Evolutionary conservation across 257 asterid species (phyloP), one percentile per base, ranked within the genome.

Genomic region (Gentiana macrophylla): DNA sequence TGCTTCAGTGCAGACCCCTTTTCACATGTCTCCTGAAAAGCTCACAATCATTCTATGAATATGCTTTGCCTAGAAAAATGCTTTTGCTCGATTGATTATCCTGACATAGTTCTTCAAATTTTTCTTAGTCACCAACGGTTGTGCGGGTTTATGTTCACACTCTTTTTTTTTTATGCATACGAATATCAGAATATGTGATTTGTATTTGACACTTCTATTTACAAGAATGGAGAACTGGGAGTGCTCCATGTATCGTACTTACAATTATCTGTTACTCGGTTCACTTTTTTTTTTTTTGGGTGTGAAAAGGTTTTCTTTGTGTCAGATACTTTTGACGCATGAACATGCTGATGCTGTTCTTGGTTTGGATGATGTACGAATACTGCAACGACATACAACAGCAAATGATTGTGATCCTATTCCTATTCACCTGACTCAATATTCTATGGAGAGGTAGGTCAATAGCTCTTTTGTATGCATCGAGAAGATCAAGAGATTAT

Each of bases 291-390:
- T 37, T 11, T 8, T 51, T 45, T 46, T 52, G 56, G 48, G 45
- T 35, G 37, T 32, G 15, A 37, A 49, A 33, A 24, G 64, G 53
- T 50, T 71, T 65, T 32, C 65, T 55, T 56, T 55, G 57, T 70
- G 37, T 63, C 92, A 88, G 98, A 80, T 92, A 64, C 70, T 92
- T 74, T 77, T 92, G 75, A 84, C 98, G 63, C 98, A 92, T 73
- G 97, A 88, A 73, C 98, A 92, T 74, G 97, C 98, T 75, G 98
- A 88, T 70, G 97, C 98, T 50, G 82, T 82, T 79, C 97, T 92
- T 67, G 98, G 98, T 66, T 80, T 92, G 79, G 98, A 92, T 64
- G 98, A 92, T 61, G 63, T 92, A 71, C 95, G 98, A 4, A 50
- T 70, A 49, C 97, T 92, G 77, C 98, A 92, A 75, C 97, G 94